A percentile compares a stretch with the other conserved stretches of the same genome.
phyloP scores from a whole-genome alignment of 78 protist genomes.

The Dictyostelium intermedium region DNA sequence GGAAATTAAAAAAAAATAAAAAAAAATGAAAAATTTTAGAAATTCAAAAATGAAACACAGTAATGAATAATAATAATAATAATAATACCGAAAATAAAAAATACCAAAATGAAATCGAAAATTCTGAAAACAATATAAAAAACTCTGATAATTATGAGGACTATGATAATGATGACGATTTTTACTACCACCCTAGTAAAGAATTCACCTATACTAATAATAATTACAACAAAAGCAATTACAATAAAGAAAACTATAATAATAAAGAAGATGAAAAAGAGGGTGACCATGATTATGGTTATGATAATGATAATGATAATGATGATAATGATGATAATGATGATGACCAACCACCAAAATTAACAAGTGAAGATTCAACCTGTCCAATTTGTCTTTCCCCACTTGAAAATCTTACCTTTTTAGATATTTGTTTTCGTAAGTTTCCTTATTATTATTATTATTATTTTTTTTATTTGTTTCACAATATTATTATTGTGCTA shows the following conservation, averaged over 20 bases:
- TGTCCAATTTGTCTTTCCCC: constrained; percentile 47
- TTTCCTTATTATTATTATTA: no score
- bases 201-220: neutral
- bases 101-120: neutral
- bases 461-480: neutral
- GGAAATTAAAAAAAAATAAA: neutral
- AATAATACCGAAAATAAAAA: neutral
- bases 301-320: neutral
- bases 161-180: neutral
- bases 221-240: neutral
- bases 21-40: neutral
- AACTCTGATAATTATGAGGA: neutral
- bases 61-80: neutral
- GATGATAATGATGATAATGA: neutral
- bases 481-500: no score
- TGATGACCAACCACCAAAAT: neutral
- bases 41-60: no score
- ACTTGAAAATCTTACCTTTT: constrained; percentile 47
- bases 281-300: no score
- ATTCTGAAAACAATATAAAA: neutral
- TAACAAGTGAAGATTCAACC: neutral
- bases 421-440: constrained; percentile 75
- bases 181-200: neutral
- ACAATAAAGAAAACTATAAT: neutral
- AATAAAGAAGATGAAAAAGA: neutral